Evolutionary conservation across 352 stramenopile species (phyloP), one percentile per base, ranked within the genome.

Genomic region (Globisporangium nagaii): DNA sequence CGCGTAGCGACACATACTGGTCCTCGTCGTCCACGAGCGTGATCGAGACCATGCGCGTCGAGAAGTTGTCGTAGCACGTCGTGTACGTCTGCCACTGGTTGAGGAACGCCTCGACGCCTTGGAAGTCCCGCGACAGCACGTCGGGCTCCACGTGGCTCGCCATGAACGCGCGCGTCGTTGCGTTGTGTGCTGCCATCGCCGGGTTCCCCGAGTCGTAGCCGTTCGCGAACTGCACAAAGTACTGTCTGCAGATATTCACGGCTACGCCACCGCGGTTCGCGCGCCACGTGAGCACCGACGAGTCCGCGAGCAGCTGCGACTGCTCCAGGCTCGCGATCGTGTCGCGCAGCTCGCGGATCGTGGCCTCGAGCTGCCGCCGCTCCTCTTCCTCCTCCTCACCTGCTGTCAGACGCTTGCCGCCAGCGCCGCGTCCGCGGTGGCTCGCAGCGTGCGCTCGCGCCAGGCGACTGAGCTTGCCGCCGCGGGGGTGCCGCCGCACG

Each of bases 61-160:
- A 47, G 13, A 83, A 57, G 25, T 68, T 54, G 22, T 66, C 56
- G 56, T 86, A 75, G 69, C 70, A 75, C 3, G 55, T 68, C 30
- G 75, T 86, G 56, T 86, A 84, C 53, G 68, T 74, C 49, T 80
- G 66, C 75, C 75, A 86, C 58, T 84, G 75, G 15, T 67, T 51
- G 48, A 84, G 56, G 19, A 77, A 71, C 4, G 68, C 35, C 11
- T 75, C 53, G 3, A 77, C 4, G 8, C 75, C 75, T 30, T 69
- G 44, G 46, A 78, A 84, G 54, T 86, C 75, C 20, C 71, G 55
- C 48, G 71, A 78, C 15, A 84, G 6, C 4, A 84, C 32, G 35
- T 82, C 69, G 0, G 48, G 27, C 4, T 72, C 63, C 40, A 75
- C 60, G 11, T 70, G 32, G 40, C 63, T 68, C 10, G 62, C 36